A percentile compares a stretch with the other conserved stretches of the same genome.
Conservation (phyloP, 2,329 filamentous ascomycete species). For the Alternaria arborescens region DNA sequence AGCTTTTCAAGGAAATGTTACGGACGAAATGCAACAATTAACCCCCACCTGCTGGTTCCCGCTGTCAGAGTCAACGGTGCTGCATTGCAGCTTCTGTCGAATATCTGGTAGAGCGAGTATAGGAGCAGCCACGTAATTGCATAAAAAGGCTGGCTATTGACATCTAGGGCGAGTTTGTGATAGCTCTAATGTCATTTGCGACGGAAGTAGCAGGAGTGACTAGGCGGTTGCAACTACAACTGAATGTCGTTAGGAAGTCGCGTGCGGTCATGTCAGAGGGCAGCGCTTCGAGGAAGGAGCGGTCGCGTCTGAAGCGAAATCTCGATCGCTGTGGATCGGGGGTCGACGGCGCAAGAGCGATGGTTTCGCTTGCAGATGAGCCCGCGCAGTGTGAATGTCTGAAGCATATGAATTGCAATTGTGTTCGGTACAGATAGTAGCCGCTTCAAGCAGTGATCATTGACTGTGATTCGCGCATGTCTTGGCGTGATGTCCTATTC, state of each 20-base stretch:
- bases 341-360: conserved; percentile 4
- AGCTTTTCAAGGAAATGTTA: neutral
- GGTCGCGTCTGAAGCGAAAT: conserved; percentile 9
- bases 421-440: neutral
- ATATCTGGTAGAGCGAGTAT: neutral
- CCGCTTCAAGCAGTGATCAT: conserved; percentile 9
- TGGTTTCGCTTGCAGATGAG: conserved; percentile 6
- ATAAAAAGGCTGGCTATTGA: neutral
- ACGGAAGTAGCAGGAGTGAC: neutral
- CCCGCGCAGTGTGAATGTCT: neutral
- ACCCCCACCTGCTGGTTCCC: neutral
- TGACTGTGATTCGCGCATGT: conserved; percentile 12
- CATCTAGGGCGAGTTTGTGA: neutral
- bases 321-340: conserved; percentile 8
- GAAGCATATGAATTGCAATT: conserved; percentile 1
- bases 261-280: neutral
- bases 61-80: neutral
- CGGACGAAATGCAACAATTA: conserved; percentile 2
- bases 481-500: conserved; percentile 32
- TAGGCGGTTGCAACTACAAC: neutral
- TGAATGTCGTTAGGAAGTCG: neutral
- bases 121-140: neutral
- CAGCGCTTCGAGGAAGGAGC: neutral
- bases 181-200: neutral
- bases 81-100: neutral